Percentiles rank a stretch among this genome's conserved stretches.
These are phyloP conservation scores for Triangularia verruculosa DNA, from an alignment of 2,329 filamentous ascomycete species.

Conservation along the genomic window DNA sequence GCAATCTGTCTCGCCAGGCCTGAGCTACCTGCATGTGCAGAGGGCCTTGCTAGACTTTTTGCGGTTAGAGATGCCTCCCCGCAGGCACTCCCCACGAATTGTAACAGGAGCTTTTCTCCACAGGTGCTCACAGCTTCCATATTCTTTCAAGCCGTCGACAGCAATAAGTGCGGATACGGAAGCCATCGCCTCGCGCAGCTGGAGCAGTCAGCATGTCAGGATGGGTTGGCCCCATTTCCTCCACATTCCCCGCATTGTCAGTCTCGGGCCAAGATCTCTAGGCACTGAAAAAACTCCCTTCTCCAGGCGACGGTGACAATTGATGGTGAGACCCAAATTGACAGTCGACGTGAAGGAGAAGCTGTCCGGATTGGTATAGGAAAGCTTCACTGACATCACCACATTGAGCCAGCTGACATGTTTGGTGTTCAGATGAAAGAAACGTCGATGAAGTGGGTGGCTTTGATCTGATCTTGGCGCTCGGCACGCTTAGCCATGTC, in stretches of 20 bases:
- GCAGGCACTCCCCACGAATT: background rate
- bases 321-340: background rate
- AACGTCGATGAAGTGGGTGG: background rate
- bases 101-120: background rate
- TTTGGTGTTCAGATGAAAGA: background rate
- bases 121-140: background rate
- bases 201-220: background rate
- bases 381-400: background rate
- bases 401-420: background rate
- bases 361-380: background rate
- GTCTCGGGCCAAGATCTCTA: constrained; percentile 4
- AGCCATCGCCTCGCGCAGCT: background rate
- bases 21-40: background rate
- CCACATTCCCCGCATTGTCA: constrained; percentile 10
- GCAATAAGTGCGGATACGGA: background rate
- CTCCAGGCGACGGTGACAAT: background rate
- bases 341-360: background rate
- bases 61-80: background rate
- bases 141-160: background rate
- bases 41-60: background rate
- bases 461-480: background rate
- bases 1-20: background rate
- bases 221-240: background rate
- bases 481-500: background rate
- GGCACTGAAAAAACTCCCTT: constrained; percentile 1